Evolutionary conservation across 176 grass and related monocot genomes (phyloP), one percentile per base, ranked within the genome.

Genomic region (Coix lacrymajobi): DNA sequence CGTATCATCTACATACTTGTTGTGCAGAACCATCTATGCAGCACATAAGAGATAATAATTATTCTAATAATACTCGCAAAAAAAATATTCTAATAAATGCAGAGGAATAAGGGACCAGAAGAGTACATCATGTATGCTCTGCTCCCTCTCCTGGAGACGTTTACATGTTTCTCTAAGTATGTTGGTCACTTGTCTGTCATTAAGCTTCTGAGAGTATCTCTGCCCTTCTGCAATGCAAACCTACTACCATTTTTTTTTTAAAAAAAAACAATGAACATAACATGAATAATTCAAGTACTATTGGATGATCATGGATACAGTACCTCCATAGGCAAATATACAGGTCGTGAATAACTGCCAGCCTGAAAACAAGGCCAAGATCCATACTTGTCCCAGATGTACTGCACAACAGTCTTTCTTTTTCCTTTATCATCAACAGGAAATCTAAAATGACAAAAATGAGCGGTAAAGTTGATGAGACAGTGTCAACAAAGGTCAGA

Each of bases 261-360:
- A n/a, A 7, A 69, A 34, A 3, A 89, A 78, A 76, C 12, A 56
- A 3, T 51, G 31, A 51, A 78, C 10, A 76, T 20, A 24, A 22
- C 19, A 48, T 14, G 6, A 11, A 66, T 14, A 37, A 64, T 8
- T 72, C 2, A 54, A 71, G 54, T 37, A 78, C 26, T 25, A 82
- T 13, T 40, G 39, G 71, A 48, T 1, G 19, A 43, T 34, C 34
- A 58, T 34, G 66, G 39, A 64, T 73, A 45, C 6, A 43, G 6
- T 76, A 94, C 92, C 92, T 97, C 92, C 89, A 97, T 92, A 36
- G 92, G 88, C 79, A 97, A 85, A 75, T 87, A 97, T 4, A 84
- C 87, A 40, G 92, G 89, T 7, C 89, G 90, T 37, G 68, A 73
- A 73, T 97, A 85, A 40, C 86, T 97, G 66, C 91, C 94, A 79